Evolutionary conservation across 176 grass and related monocot species (phyloP).

Genomic region (Chloris gayana): DNA sequence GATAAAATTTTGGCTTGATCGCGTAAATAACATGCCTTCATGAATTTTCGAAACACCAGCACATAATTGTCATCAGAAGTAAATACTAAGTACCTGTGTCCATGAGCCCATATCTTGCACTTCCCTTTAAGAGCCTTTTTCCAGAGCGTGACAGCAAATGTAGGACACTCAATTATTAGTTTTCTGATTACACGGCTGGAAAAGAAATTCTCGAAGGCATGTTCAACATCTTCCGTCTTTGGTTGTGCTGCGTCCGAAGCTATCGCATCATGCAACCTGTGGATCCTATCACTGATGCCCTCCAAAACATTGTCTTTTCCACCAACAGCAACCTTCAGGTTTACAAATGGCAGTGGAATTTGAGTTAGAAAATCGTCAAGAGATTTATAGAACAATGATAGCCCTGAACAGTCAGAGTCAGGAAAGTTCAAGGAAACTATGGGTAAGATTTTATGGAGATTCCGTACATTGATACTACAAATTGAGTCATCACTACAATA

Average conservation of each 20-base stretch:
- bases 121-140: slow-evolving; percentile 70
- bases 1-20: background rate
- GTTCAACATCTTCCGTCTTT: slow-evolving; percentile 69
- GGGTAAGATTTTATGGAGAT: background rate
- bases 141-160: slow-evolving; percentile 77
- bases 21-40: background rate
- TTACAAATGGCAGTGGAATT: slow-evolving; percentile 15
- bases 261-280: slow-evolving; percentile 69
- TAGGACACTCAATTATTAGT: slow-evolving; percentile 61
- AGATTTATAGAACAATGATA: background rate
- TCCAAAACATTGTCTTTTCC: slow-evolving; percentile 74
- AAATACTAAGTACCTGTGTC: slow-evolving; percentile 63
- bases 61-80: background rate
- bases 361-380: background rate
- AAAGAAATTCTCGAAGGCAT: slow-evolving; percentile 82
- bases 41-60: background rate
- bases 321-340: slow-evolving; percentile 67
- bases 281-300: slow-evolving; percentile 40
- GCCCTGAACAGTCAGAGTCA: background rate
- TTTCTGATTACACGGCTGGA: slow-evolving; percentile 79
- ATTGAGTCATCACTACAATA: background rate
- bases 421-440: background rate
- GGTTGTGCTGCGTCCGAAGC: slow-evolving; percentile 61
- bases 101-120: slow-evolving; percentile 67
- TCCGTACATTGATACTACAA: background rate